Base-by-base conservation (phyloP, 1,284 basidiomycete species). In the Cutaneotrichosporon cutaneum region DNA sequence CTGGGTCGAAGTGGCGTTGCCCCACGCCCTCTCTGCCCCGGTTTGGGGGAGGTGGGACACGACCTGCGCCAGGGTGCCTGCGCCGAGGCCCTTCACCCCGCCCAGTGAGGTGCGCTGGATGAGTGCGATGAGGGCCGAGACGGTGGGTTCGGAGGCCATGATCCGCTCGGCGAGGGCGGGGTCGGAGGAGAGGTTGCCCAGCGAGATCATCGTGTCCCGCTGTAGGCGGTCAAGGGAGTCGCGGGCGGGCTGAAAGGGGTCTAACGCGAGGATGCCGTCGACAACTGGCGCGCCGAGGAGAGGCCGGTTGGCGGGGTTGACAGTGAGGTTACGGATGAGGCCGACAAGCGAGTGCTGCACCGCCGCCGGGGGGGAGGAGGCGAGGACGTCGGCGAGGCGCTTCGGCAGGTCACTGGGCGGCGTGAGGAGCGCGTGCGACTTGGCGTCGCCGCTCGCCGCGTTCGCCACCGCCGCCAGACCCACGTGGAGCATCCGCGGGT, bases 321-420 rank as follows among this genome's bases (percentile, higher is more conserved):
- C 45, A 21, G 58, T 54, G 16, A 59, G 53, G 58, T 59, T 59
- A 53, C 58, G 58, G 33, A 59, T 35, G 4, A 59, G 58, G 45
- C 44, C 58, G 24, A 59, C 44, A 5, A 59, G 51, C n/a, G 58
- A 16, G 53, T 54, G 44, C 52, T 54, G 52, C 4, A 45, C 51
- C 26, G 45, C 11, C 11, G 35, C 16, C 1, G 22, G 18, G 1
- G 44, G 42, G 10, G 24, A 18, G 13, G 44, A 21, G 24, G n/a
- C 30, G 27, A 59, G 51, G 10, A 59, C 44, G 21, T 3, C 13
- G 4, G 32, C 44, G 24, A 59, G 42, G 18, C 47, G 24, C 26
- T 27, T 16, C 1, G 48, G 48, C 26, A 51, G 48, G 6, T 51
- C 48, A 6, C 26, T 30, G 22, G 24, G 56, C 4, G 48, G 48